Conservation (phyloP, 1,284 basidiomycete genomes). For the Microbotryum violaceum region DNA sequence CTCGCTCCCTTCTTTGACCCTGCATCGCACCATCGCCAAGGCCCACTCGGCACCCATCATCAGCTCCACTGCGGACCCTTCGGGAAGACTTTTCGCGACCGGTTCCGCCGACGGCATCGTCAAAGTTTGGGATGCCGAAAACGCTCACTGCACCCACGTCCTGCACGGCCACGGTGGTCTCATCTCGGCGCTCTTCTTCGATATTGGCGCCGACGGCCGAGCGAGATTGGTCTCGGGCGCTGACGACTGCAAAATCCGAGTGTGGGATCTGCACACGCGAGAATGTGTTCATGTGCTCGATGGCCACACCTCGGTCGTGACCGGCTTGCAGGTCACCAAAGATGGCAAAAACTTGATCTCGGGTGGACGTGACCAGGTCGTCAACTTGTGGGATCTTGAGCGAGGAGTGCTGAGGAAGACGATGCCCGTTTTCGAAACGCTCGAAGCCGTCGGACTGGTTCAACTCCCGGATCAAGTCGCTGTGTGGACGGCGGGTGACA, state of each 20-base stretch:
- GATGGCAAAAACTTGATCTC: conserved; percentile 82
- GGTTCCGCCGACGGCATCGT: conserved; percentile 92
- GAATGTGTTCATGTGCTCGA: conserved; percentile 59
- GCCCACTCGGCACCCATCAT: conserved; percentile 92
- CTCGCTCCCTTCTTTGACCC: conserved; percentile 47
- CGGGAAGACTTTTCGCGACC: conserved; percentile 82
- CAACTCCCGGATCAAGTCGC: conserved; percentile 45
- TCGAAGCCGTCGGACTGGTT: conserved; percentile 74
- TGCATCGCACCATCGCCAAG: conserved; percentile 64
- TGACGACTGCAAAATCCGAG: conserved; percentile 71
- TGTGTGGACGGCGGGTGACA: conserved; percentile 83
- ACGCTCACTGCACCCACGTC: conserved; percentile 85
- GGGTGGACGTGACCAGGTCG: conserved; percentile 82
- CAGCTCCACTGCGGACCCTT: conserved; percentile 74
- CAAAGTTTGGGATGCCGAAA: conserved; percentile 88
- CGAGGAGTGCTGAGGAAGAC: conserved; percentile 59
- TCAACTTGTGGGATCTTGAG: conserved; percentile 75
- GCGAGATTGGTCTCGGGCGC: conserved; percentile 34
- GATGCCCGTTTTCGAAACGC: conserved; percentile 73
- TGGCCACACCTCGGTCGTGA: conserved; percentile 82
- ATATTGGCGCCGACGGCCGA: conserved; percentile 37
- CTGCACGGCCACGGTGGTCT: conserved; percentile 96
- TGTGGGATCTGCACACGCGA: conserved; percentile 69
- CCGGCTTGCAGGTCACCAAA: conserved; percentile 57
- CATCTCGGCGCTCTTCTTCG: conserved; percentile 79